Evolutionary conservation across 164 flowering plant genomes (phyloP).

Genomic region (Tetrastigma voinierianum): DNA sequence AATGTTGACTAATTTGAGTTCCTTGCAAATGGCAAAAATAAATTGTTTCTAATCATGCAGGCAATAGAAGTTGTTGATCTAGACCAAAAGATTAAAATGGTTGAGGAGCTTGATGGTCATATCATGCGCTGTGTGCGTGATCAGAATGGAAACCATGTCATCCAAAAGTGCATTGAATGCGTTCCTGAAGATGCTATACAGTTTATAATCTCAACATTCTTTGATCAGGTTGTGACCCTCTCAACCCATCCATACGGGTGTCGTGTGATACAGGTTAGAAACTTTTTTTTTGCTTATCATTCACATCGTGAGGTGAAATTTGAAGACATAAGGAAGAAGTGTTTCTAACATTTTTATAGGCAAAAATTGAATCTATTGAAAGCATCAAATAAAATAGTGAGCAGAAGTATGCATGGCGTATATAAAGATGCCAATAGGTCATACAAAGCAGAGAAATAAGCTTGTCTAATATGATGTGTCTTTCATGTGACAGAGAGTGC

Average conservation of each 20-base stretch:
- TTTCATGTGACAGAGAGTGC: conserved; percentile 56
- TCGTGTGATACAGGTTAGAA: conserved; percentile 83
- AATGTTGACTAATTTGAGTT: conserved; percentile 5
- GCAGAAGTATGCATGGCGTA: too few species aligned
- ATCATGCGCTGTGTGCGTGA: conserved; percentile 96
- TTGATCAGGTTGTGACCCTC: conserved; percentile 86
- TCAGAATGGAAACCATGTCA: conserved; percentile 98
- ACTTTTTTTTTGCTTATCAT: background rate
- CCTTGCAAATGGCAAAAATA: background rate
- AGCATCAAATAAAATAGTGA: too few species aligned
- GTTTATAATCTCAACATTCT: conserved; percentile 79
- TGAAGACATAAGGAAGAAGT: background rate
- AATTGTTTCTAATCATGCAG: conserved; percentile 30
- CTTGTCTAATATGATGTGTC: background rate
- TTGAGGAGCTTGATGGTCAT: conserved; percentile 88
- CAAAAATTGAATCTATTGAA: too few species aligned
- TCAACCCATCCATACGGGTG: conserved; percentile 99
- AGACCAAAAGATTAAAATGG: conserved; percentile 93
- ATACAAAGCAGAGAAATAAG: background rate
- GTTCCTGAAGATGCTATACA: conserved; percentile 90
- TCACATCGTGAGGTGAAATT: background rate
- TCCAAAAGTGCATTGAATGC: conserved; percentile 97
- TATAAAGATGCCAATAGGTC: too few species aligned
- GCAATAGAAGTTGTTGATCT: conserved; percentile 96
- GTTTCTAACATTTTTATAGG: background rate